Evolutionary conservation across 2,329 filamentous ascomycete genomes (phyloP), one percentile per base, ranked within the genome.

Genomic region (Rutstroemia sp.): DNA sequence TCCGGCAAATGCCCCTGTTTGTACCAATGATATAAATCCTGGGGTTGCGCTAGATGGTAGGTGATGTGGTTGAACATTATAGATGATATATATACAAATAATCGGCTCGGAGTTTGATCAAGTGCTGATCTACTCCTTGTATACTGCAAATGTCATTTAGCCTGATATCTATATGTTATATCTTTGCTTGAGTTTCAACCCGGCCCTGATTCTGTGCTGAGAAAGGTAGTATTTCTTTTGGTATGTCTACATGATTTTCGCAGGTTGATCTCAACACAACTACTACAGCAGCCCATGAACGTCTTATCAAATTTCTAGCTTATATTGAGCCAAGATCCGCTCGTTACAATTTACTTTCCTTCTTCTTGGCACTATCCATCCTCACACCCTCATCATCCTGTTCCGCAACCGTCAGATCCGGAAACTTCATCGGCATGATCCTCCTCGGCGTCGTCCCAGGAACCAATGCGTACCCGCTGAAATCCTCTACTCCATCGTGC

Each of bases 371-470:
- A 70, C 88, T 94, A 68, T 92, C 85, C 66, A 86, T 77, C 56
- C 85, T 78, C 65, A 75, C 79, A 0, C 90, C 89, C 70, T 95
- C 88, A 65, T 95, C 90, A 58, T 86, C 82, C 71, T 95, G 88
- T 72, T 94, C 90, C 7, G 75, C 79, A 4, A 95, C 89, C 2
- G 76, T 80, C 63, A 95, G 66, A 60, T 86, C 79, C 0, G 90
- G 90, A 59, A 94, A 65, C 30, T 64, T 61, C 1, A 57, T 59
- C 3, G 90, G 90, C 88, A 95, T 92, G 61, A 95, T 95, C 19
- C 90, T 75, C 56, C 90, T 74, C 0, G 90, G 89, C 1, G 57
- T 72, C 0, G 79, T 65, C 1, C 86, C 87, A 0, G 79, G 73
- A 0, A 92, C 76, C n/a, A 92, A 70, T 37, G 77, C 81, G 68